Evolutionary conservation across 2,329 filamentous ascomycete species (phyloP).

Genomic region (Trichoderma brevicompactum): DNA sequence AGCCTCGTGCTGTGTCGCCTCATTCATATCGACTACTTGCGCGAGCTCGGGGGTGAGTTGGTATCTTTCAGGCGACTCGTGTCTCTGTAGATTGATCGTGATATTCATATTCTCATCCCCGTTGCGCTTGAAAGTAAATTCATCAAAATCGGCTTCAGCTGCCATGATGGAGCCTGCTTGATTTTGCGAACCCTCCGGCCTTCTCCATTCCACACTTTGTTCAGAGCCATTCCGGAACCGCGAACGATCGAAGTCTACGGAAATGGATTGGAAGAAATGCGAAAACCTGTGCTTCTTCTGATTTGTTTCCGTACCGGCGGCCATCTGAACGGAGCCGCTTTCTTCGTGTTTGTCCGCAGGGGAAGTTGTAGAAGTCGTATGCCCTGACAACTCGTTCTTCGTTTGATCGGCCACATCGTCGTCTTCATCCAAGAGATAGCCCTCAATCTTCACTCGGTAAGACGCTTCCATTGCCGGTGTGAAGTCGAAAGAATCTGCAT

Average conservation of each 20-base stretch:
- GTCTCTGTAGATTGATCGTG: constrained; percentile 80
- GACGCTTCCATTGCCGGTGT: constrained; percentile 75
- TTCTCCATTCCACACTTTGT: constrained; percentile 81
- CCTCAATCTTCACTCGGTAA: constrained; percentile 92
- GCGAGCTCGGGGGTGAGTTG: constrained; percentile 77
- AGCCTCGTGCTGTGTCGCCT: constrained; percentile 85
- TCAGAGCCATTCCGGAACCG: constrained; percentile 60
- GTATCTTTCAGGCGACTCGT: constrained; percentile 86
- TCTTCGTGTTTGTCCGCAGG: constrained; percentile 35
- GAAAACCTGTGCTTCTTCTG: constrained; percentile 64
- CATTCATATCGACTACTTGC: constrained; percentile 81
- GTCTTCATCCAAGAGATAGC: constrained; percentile 75
- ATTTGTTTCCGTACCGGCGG: constrained; percentile 44
- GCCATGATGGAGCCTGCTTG: constrained; percentile 47
- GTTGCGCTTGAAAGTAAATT: constrained; percentile 86
- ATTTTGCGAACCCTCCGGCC: constrained; percentile 65
- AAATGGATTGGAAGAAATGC: constrained; percentile 81
- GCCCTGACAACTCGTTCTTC: constrained; percentile 24
- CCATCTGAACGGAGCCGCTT: constrained; percentile 40
- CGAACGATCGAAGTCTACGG: constrained; percentile 71
- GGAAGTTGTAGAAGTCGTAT: constrained; percentile 44
- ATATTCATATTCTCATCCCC: constrained; percentile 93
- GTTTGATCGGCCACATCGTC: constrained; percentile 61
- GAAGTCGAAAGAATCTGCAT: constrained; percentile 80
- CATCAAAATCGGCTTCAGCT: constrained; percentile 80